A percentile compares a stretch with the other conserved stretches of the same genome.
Conservation (phyloP, 352 stramenopile species). For the Phytophthora hibernalis region DNA sequence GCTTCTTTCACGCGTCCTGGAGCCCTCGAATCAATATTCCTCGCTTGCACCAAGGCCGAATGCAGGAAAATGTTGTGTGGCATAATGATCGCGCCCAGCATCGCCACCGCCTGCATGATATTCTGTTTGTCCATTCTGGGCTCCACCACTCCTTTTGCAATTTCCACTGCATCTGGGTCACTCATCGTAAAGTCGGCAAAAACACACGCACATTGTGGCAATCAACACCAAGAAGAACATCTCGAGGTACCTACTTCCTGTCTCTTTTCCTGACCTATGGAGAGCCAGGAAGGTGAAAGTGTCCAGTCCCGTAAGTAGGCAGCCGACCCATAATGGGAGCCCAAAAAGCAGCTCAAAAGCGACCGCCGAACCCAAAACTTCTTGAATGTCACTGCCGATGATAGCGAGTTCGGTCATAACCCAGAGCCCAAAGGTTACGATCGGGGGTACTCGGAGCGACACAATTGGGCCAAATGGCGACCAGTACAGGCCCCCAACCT, state of each 20-base stretch:
- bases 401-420: slow-evolving; percentile 91
- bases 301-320: slow-evolving; percentile 67
- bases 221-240: slow-evolving; percentile 89
- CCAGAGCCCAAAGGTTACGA: slow-evolving; percentile 68
- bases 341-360: slow-evolving; percentile 82
- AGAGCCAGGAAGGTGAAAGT: slow-evolving; percentile 93
- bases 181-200: slow-evolving; percentile 88
- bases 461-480: slow-evolving; percentile 80
- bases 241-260: slow-evolving; percentile 70
- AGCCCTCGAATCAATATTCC: slow-evolving; percentile 32
- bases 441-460: slow-evolving; percentile 71
- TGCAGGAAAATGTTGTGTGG: slow-evolving; percentile 96
- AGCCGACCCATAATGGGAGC: slow-evolving; percentile 77
- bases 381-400: slow-evolving; percentile 88
- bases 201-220: slow-evolving; percentile 88
- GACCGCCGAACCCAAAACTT: slow-evolving; percentile 82
- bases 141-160: slow-evolving; percentile 76
- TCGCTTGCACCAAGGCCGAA: slow-evolving; percentile 84
- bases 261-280: slow-evolving; percentile 64
- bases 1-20: slow-evolving; percentile 53
- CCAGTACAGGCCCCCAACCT: slow-evolving; percentile 88
- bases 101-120: slow-evolving; percentile 72
- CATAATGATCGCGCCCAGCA: slow-evolving; percentile 94
- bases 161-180: slow-evolving; percentile 58
- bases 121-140: slow-evolving; percentile 70